Conservation (phyloP, 805 yeast genomes). For the Lipomyces lipofer region DNA sequence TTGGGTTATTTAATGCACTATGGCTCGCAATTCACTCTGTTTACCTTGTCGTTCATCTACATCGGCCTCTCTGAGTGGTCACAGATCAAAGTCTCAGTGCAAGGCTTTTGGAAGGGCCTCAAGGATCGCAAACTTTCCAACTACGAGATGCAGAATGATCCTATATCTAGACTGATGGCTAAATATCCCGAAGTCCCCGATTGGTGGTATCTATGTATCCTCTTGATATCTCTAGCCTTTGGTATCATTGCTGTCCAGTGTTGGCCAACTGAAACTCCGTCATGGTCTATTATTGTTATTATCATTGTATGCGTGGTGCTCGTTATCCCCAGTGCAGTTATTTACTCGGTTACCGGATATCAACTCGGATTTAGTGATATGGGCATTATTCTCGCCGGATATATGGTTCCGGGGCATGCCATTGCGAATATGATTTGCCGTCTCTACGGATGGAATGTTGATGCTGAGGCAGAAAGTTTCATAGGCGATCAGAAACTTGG, state of each 20-base stretch:
- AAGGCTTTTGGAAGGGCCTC: conserved; percentile 51
- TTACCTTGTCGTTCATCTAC: conserved; percentile 54
- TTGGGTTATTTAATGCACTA: conserved; percentile 53
- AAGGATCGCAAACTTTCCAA: conserved; percentile 31
- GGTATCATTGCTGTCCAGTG: conserved; percentile 40
- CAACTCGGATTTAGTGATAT: conserved; percentile 62
- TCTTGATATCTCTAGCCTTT: conserved; percentile 43
- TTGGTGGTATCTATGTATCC: conserved; percentile 63
- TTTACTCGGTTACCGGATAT: conserved; percentile 63
- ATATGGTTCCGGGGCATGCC: conserved; percentile 55
- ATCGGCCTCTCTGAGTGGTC: conserved; percentile 45
- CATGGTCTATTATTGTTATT: conserved; percentile 63
- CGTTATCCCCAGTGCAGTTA: conserved; percentile 61
- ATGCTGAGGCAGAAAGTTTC: conserved; percentile 55
- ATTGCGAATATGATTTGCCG: conserved; percentile 54
- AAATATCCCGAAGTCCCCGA: conserved; percentile 69
- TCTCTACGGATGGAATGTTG: conserved; percentile 56
- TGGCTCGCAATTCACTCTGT: conserved; percentile 54
- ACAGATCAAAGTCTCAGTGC: conserved; percentile 46
- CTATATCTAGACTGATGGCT: conserved; percentile 53
- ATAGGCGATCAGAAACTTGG: conserved; percentile 61
- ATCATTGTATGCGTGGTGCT: conserved; percentile 52
- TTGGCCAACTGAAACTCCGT: conserved; percentile 53
- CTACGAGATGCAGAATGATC: conserved; percentile 4
- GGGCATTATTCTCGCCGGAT: conserved; percentile 65